Evolutionary conservation across 352 stramenopile genomes (phyloP), one percentile per base, ranked within the genome.

Genomic region (Thraustotheca clavata): DNA sequence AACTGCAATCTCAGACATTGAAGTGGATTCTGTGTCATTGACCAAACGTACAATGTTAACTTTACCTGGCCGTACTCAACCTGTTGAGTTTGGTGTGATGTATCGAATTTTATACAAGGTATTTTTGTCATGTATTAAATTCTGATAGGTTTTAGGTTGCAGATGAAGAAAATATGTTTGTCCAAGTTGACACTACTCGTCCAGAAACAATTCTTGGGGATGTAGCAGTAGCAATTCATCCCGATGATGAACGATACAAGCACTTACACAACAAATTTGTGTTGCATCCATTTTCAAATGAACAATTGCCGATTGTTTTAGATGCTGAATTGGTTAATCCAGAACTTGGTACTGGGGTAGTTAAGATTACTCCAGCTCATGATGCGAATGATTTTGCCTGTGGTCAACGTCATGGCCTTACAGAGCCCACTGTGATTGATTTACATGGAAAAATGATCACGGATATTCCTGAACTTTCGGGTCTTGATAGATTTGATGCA

Each of bases 141-240:
- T 38, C 38, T 27, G 18, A 11, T 54, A 16, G 89, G 88, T 0
- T 49, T 6, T 41, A 85, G 69, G 34, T 92, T 2, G 77, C 72
- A 14, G 82, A 79, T 48, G 79, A 72, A 1, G 20, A 32, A 29
- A 62, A 83, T 11, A 76, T 86, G 33, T 84, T 75, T 59, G 68
- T 99, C 22, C 76, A 96, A 9, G 94, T 99, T 97, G 43, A 50
- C 43, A 50, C 97, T 1, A 99, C 97, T 35, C 97, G 97, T 89
- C 79, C 99, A 4, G 97, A 99, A 83, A 99, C 97, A 6, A 99
- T 99, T 96, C 78, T 99, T 27, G 97, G 97, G 34, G 97, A 99
- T 82, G 92, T 88, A 5, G 96, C 93, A 36, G 94, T 99, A 22
- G 97, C 97, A 0, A 89, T 99, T 24, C 97, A 99, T 83, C 97